Evolutionary conservation across 2,329 filamentous ascomycete species (phyloP).

Genomic region (Penicillium corylophilum): DNA sequence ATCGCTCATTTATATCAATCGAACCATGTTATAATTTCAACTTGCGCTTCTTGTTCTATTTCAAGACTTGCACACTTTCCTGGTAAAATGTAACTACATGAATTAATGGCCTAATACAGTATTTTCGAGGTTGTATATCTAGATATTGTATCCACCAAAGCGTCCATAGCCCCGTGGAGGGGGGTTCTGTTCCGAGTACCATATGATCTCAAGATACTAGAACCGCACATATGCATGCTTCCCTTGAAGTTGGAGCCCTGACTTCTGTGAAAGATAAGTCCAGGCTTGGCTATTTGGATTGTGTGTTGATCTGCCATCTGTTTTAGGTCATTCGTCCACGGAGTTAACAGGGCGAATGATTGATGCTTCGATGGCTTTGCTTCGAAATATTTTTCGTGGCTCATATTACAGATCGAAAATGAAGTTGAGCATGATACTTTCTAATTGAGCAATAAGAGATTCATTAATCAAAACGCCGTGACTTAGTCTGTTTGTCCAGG

Average conservation of each 20-base stretch:
- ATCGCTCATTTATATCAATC: too few species aligned
- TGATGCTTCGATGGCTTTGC: constrained; percentile 39
- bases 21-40: too few species aligned
- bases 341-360: constrained; percentile 29
- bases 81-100: too few species aligned
- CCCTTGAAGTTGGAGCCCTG: neutral
- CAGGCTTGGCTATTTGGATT: neutral
- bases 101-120: too few species aligned
- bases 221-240: neutral
- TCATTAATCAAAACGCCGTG: constrained; percentile 3
- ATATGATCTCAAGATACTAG: neutral
- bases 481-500: neutral
- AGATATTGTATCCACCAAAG: neutral
- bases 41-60: too few species aligned
- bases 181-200: neutral
- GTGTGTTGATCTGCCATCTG: constrained; percentile 47
- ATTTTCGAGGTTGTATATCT: neutral
- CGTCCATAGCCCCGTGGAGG: neutral
- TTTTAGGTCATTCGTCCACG: constrained; percentile 49
- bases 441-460: constrained; percentile 2
- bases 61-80: too few species aligned
- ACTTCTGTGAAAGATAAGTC: neutral
- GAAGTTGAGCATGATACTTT: neutral
- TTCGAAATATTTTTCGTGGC: neutral
- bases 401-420: neutral